Conservation (phyloP, 2,329 filamentous ascomycete genomes). For the Trichophyton simii region DNA sequence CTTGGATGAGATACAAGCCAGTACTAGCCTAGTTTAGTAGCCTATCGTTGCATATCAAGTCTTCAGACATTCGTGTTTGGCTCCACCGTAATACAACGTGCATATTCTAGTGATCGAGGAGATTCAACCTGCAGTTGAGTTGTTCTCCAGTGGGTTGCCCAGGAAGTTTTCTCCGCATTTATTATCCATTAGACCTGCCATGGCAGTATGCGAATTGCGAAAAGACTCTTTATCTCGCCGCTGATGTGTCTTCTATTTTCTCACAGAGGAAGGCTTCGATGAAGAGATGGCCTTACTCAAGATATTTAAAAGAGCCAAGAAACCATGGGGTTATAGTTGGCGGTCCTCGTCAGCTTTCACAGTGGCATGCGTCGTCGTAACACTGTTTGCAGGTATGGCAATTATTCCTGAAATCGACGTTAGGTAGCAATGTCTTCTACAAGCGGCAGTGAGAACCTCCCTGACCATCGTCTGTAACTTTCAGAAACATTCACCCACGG, state of each 20-base stretch:
- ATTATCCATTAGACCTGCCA: no score
- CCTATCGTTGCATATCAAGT: background rate
- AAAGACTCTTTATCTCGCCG: background rate
- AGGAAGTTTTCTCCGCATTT: no score
- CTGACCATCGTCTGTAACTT: background rate
- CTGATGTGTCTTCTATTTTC: no score
- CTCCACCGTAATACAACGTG: background rate
- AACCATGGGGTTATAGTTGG: slow-evolving; percentile 1
- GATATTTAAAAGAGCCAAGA: background rate
- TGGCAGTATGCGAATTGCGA: background rate
- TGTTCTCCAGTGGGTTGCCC: no score
- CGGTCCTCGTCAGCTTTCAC: background rate
- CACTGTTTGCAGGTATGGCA: background rate
- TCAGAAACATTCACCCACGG: background rate
- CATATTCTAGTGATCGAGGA: no score
- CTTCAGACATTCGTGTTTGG: background rate
- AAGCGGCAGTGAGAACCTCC: background rate
- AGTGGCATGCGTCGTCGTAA: background rate
- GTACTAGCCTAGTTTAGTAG: background rate
- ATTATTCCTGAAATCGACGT: background rate
- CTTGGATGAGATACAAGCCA: background rate
- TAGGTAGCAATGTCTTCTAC: background rate
- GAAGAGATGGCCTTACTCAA: background rate
- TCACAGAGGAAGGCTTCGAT: no score
- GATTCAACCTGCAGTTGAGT: no score